Evolutionary conservation across 352 stramenopile genomes (phyloP).

Genomic region (Detonula confervacea): DNA sequence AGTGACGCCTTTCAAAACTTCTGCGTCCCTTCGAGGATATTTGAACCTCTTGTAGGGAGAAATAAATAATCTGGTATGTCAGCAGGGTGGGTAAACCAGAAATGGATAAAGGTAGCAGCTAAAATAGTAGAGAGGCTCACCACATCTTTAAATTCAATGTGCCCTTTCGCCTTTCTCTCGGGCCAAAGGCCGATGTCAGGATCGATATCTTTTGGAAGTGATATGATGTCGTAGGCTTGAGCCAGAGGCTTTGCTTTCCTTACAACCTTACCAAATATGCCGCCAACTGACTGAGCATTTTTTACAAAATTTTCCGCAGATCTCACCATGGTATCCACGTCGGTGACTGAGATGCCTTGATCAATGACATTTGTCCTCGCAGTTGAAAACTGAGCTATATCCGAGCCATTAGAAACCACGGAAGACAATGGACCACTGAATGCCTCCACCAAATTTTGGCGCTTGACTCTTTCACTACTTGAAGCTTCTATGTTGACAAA

Average conservation of each 20-base stretch:
- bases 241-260: background rate
- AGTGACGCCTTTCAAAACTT: background rate
- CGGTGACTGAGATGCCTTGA: background rate
- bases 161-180: background rate
- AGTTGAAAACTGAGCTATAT: background rate
- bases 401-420: background rate
- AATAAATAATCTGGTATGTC: too few relatives aligned
- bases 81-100: too few relatives aligned
- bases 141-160: background rate
- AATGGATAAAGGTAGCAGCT: too few relatives aligned
- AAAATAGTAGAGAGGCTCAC: background rate
- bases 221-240: background rate
- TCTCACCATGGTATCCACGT: background rate
- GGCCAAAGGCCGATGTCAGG: background rate
- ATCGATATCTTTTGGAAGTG: background rate
- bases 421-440: background rate
- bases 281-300: background rate
- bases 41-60: too few relatives aligned
- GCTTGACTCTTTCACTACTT: background rate
- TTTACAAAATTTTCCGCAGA: background rate
- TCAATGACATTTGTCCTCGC: background rate
- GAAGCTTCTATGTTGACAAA: background rate
- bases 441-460: background rate
- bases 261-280: background rate
- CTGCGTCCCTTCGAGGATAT: too few relatives aligned